phyloP scores from a whole-genome alignment of 1,284 basidiomycete species.

The Leccinum subfulvum region DNA sequence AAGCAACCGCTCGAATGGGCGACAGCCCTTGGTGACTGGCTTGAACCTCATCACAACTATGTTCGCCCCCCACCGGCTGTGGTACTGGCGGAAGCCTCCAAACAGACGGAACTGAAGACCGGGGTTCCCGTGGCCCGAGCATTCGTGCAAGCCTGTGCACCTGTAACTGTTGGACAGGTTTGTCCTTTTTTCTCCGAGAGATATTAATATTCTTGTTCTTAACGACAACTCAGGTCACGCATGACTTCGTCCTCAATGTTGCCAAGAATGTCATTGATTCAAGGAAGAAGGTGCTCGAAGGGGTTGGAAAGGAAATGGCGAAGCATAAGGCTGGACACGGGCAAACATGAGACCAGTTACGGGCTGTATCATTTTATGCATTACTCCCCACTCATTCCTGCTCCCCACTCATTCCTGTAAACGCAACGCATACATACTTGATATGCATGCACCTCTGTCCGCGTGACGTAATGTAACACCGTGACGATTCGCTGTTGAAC shows the following conservation, averaged over 20 bases:
- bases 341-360: conserved; percentile 20
- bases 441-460: not conserved
- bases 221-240: conserved; percentile 48
- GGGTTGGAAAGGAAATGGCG: conserved; percentile 63
- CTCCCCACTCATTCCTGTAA: conserved; percentile 21
- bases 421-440: conserved; percentile 10
- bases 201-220: not conserved
- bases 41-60: conserved; percentile 70
- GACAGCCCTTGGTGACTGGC: conserved; percentile 63
- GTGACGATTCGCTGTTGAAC: conserved; percentile 25
- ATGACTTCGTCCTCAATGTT: conserved; percentile 60
- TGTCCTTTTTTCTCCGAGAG: conserved; percentile 11
- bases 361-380: conserved; percentile 8
- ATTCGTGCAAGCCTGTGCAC: conserved; percentile 50
- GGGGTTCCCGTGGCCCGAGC: conserved; percentile 57
- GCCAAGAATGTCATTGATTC: conserved; percentile 67
- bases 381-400: conserved; percentile 22
- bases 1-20: conserved; percentile 55
- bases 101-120: conserved; percentile 65
- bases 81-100: conserved; percentile 71
- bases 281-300: conserved; percentile 68
- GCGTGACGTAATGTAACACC: conserved; percentile 19
- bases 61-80: conserved; percentile 65
- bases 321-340: conserved; percentile 51
- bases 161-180: conserved; percentile 44